Base-by-base conservation (phyloP, 768 basidiomycete genomes). In the Sarcodon aspratus region DNA sequence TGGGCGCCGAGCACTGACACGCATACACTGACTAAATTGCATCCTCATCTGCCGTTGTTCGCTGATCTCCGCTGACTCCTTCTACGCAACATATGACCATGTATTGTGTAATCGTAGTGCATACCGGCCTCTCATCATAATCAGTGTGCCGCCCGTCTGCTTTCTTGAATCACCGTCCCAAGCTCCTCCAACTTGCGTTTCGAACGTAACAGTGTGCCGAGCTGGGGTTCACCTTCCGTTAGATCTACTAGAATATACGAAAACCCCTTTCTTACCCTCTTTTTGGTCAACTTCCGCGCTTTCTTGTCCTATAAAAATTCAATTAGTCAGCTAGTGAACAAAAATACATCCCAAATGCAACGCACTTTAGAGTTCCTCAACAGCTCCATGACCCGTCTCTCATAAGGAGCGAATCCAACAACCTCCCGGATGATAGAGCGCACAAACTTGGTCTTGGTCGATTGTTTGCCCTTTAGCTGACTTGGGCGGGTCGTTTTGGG, bases 141-240 rank as follows among this genome's bases (percentile, higher is more conserved):
- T 62, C 63, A 77, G 65, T 77, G 75, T 36, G 79, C 61, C 36
- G 69, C 74, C 71, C 88, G 75, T 74, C 88, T 82, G 75, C 85
- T 88, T 78, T 91, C 88, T 73, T 88, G 85, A 73, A 99, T 95
- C 64, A 97, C 80, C 48, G 62, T 80, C 52, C 82, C 73, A 58
- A 99, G 80, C 72, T 99, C 95, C 71, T 99, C 96, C 65, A 99
- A 69, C 80, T 99, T 99, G 74, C 92, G 85, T 75, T 98, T 99
- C 58, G 94, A 95, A 59, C 96, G 91, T 63, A 94, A 74, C 58
- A 98, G 79, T n/a, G 96, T 98, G 35, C 96, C 96, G 62, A 99
- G 84, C 92, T 93, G 60, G 50, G 27, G 13, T 44, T n/a, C n/a
- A n/a, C n/a, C n/a, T n/a, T 12, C 35, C 42, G 49, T 48, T 35